phyloP scores from a whole-genome alignment of 75 land plant genomes.

The Pinus taeda region DNA sequence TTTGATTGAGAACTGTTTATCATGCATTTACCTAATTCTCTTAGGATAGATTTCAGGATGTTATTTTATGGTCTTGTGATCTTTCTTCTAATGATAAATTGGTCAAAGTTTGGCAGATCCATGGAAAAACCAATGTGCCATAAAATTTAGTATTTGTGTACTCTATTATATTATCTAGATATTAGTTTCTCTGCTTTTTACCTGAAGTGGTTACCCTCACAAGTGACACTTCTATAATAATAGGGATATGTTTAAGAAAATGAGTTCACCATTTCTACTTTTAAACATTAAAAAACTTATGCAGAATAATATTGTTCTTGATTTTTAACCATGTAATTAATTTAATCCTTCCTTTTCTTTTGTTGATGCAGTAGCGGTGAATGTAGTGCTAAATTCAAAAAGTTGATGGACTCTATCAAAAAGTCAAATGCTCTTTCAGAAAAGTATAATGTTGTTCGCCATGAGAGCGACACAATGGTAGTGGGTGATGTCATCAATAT shows the following conservation, averaged over 20 bases:
- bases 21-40: no score
- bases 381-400: conserved; percentile 78
- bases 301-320: not conserved
- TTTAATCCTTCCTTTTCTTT: not conserved
- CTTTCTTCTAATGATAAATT: no score
- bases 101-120: not conserved
- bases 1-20: no score
- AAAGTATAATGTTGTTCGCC: conserved; percentile 79
- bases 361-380: conserved; percentile 71
- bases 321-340: not conserved
- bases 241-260: no score
- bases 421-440: conserved; percentile 63
- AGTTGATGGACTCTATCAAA: conserved; percentile 68
- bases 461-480: conserved; percentile 62
- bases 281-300: not conserved
- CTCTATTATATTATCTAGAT: not conserved
- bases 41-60: no score
- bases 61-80: no score
- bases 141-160: not conserved
- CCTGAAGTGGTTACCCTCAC: conserved; percentile 6
- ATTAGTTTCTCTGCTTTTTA: not conserved
- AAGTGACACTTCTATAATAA: conserved; percentile 3
- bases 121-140: not conserved
- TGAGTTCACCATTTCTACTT: not conserved
- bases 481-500: conserved; percentile 38